Conservation (phyloP, 495 filamentous ascomycete genomes). For the Echria macrotheca region DNA sequence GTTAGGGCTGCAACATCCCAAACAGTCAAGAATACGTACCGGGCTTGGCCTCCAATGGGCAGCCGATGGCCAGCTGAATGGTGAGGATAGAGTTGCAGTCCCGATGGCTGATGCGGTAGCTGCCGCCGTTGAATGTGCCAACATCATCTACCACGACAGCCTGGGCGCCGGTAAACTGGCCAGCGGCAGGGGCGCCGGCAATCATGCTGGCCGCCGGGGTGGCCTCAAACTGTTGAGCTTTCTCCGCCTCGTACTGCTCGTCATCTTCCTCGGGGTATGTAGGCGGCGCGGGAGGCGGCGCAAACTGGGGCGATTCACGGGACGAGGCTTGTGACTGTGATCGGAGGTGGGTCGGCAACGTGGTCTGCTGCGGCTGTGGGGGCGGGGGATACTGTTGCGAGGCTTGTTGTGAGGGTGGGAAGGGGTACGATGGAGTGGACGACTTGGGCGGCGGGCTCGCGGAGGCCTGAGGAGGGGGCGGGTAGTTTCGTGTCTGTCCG, state of each 20-base stretch:
- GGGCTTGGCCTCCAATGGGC: conserved; percentile 74
- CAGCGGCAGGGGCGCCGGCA: conserved; percentile 28
- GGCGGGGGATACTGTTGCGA: conserved; percentile 32
- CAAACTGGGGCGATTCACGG: conserved; percentile 12
- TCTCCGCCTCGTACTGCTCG: conserved; percentile 32
- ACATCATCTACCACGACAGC: conserved; percentile 67
- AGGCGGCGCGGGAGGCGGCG: conserved; percentile 29
- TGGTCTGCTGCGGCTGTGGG: conserved; percentile 28
- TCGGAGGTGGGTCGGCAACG: conserved; percentile 28
- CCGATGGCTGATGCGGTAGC: conserved; percentile 86
- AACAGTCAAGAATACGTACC: conserved; percentile 53
- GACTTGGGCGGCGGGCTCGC: conserved; percentile 24
- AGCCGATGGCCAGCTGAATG: conserved; percentile 82
- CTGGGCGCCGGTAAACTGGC: conserved; percentile 54
- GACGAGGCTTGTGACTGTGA: conserved; percentile 20
- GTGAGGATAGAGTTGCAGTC: conserved; percentile 89
- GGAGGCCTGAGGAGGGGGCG: conserved; percentile 25
- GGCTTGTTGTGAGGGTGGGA: conserved; percentile 32
- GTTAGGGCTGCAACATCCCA: too few species aligned
- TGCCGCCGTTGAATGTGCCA: conserved; percentile 94
- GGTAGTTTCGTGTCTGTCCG: conserved; percentile 25
- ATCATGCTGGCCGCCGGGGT: conserved; percentile 23
- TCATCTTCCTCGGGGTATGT: conserved; percentile 29
- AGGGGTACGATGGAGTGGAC: conserved; percentile 28
- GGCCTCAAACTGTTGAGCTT: conserved; percentile 27